Evolutionary conservation across 805 yeast genomes (phyloP).

Genomic region (Candida argentea): DNA sequence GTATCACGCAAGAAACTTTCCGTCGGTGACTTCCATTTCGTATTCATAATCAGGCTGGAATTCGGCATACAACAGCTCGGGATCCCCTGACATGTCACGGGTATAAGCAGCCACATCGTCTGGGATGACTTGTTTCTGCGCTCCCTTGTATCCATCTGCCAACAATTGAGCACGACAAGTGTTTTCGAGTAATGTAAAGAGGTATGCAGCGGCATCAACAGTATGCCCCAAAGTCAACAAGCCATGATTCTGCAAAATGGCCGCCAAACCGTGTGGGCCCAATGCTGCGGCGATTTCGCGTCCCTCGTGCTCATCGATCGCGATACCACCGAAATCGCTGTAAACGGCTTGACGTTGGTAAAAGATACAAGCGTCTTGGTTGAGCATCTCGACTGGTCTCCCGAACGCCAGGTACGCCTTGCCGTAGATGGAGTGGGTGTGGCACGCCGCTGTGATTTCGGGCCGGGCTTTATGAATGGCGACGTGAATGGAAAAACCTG

Average conservation of each 20-base stretch:
- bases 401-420: constrained; percentile 30
- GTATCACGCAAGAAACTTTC: constrained; percentile 15
- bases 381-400: constrained; percentile 56
- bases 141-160: constrained; percentile 46
- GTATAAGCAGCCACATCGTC: constrained; percentile 49
- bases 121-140: constrained; percentile 28
- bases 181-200: constrained; percentile 54
- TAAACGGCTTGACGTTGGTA: constrained; percentile 61
- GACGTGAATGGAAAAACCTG: constrained; percentile 32
- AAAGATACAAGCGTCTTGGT: constrained; percentile 66
- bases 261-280: constrained; percentile 42
- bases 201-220: constrained; percentile 65
- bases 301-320: constrained; percentile 58
- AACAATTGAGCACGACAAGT: constrained; percentile 56
- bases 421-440: constrained; percentile 30
- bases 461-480: constrained; percentile 30
- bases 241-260: constrained; percentile 66
- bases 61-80: constrained; percentile 60
- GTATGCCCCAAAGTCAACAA: constrained; percentile 59
- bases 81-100: constrained; percentile 47
- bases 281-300: constrained; percentile 47
- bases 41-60: constrained; percentile 61
- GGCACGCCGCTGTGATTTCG: constrained; percentile 32
- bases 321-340: constrained; percentile 69
- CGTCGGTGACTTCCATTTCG: constrained; percentile 13